These are phyloP conservation scores for Blumeriella jaapii DNA, from an alignment of 2,329 filamentous ascomycete species.

Conservation along the genomic window DNA sequence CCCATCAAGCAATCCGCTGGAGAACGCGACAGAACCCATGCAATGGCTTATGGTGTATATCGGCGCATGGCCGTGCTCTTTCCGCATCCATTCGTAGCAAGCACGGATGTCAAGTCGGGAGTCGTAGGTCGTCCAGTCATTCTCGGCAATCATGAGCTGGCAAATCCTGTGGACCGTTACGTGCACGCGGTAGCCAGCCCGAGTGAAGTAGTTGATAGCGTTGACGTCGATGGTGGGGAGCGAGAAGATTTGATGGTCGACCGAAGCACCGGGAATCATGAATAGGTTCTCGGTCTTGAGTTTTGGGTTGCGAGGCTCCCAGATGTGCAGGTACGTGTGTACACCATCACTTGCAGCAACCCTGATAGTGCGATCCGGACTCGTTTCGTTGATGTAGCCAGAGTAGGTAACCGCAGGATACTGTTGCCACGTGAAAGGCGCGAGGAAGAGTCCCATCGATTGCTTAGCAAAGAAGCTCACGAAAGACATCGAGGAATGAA, in stretches of 20 bases:
- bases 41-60: slow-evolving; percentile 52
- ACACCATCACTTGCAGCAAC: slow-evolving; percentile 42
- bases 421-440: slow-evolving; percentile 43
- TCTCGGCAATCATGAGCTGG: slow-evolving; percentile 36
- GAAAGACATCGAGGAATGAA: slow-evolving; percentile 37
- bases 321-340: slow-evolving; percentile 42
- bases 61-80: slow-evolving; percentile 27
- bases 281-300: slow-evolving; percentile 39
- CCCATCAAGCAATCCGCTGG: slow-evolving; percentile 48
- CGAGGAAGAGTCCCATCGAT: slow-evolving; percentile 40
- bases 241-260: slow-evolving; percentile 52
- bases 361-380: slow-evolving; percentile 32
- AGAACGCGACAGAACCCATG: slow-evolving; percentile 49
- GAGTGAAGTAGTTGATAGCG: slow-evolving; percentile 49
- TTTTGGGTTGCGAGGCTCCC: slow-evolving; percentile 35
- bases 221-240: slow-evolving; percentile 53
- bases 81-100: slow-evolving; percentile 41
- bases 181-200: slow-evolving; percentile 49
- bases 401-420: slow-evolving; percentile 38
- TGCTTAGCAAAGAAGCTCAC: slow-evolving; percentile 44
- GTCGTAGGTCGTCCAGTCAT: slow-evolving; percentile 48
- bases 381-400: slow-evolving; percentile 42
- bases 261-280: slow-evolving; percentile 50
- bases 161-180: slow-evolving; percentile 47
- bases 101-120: slow-evolving; percentile 47